A percentile compares a stretch with the other conserved stretches of the same genome.
Conservation (phyloP, 495 filamentous ascomycete species). For the Penicillium coffeae region DNA sequence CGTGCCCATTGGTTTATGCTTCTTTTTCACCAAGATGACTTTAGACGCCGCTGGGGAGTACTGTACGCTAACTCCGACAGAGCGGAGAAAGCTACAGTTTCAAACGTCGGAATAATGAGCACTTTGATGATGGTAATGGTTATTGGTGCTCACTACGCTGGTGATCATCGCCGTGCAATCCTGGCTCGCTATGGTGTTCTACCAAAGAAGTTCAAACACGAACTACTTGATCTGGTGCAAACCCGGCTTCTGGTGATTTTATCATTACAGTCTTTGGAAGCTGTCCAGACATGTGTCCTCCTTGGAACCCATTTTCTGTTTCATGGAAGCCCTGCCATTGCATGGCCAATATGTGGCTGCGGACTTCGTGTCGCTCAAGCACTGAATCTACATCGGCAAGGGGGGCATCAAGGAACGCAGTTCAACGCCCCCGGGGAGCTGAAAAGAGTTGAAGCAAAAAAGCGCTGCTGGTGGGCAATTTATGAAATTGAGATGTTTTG, state of each 20-base stretch:
- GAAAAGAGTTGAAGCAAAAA: slow-evolving; percentile 26
- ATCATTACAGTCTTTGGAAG: slow-evolving; percentile 22
- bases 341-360: slow-evolving; percentile 39
- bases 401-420: slow-evolving; percentile 4
- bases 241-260: slow-evolving; percentile 23
- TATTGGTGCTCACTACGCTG: slow-evolving; percentile 27
- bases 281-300: slow-evolving; percentile 32
- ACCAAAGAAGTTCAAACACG: slow-evolving; percentile 18
- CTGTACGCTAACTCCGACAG: slow-evolving; percentile 12
- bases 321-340: slow-evolving; percentile 29
- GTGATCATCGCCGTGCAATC: slow-evolving; percentile 7
- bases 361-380: slow-evolving; percentile 33
- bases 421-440: neutral
- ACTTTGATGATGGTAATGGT: slow-evolving; percentile 29
- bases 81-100: neutral
- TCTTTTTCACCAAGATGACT: slow-evolving; percentile 35
- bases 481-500: slow-evolving; percentile 41
- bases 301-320: slow-evolving; percentile 38
- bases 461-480: slow-evolving; percentile 40
- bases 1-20: slow-evolving; percentile 38
- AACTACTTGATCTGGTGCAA: slow-evolving; percentile 13
- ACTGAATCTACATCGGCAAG: slow-evolving; percentile 32
- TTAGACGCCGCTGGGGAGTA: slow-evolving; percentile 24
- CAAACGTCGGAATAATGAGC: slow-evolving; percentile 20
- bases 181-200: slow-evolving; percentile 7